Evolutionary conservation across 768 basidiomycete genomes (phyloP), one percentile per base, ranked within the genome.

Genomic region (Naganishia kalamii): DNA sequence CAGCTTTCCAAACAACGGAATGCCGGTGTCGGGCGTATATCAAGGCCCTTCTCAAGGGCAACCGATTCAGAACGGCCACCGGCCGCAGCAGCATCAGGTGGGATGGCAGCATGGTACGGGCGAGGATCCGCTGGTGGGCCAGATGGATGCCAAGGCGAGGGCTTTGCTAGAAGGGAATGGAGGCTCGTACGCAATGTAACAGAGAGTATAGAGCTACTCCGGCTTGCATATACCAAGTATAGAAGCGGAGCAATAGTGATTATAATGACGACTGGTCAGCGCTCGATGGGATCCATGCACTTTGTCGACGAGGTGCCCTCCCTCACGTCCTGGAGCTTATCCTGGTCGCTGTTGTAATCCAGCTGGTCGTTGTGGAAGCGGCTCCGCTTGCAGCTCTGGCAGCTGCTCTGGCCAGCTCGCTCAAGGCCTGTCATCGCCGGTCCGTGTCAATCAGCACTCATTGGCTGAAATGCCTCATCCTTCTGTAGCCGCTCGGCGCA

Each of bases 101-200:
- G 52, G 49, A 33, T 54, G 51, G 41, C 44, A 54, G 10, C 44
- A 59, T 25, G 54, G 60, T 25, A 46, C 54, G 19, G 29, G 35
- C 32, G 32, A 62, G 15, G 46, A 62, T 19, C 46, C 35, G 25
- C 40, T 48, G 25, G 48, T 62, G n/a, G 61, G 61, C 33, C 37
- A 40, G 33, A 68, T 68, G 66, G 66, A 63, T 33, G 66, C 62
- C 7, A 68, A 68, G 43, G 66, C 66, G 33, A 57, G 60, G 43
- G 66, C 66, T 30, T 63, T 68, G 43, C 37, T 68, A n/a, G 57
- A 60, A 17, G 60, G 60, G 32, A 54, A 49, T 15, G 29, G 37
- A n/a, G 50, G 50, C 8, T 21, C 44, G 44, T 44, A 25, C 12
- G 48, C 12, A 11, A 50, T 50, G 48, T 50, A 30, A 50, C 10